Conservation (phyloP, 2,329 filamentous ascomycete species). For the Colletotrichum orbiculare region DNA sequence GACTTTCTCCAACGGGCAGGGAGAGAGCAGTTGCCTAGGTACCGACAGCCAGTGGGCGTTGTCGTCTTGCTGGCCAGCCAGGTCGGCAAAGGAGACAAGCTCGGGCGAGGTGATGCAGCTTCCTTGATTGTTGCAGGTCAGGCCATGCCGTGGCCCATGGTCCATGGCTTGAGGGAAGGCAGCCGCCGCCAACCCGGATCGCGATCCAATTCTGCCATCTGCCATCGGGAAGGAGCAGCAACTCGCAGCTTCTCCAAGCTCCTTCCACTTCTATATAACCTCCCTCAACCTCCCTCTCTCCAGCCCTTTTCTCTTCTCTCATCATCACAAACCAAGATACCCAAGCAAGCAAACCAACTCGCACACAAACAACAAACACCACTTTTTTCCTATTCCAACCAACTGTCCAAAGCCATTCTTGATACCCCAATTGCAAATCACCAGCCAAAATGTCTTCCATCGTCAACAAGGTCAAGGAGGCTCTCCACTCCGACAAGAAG, state of each 20-base stretch:
- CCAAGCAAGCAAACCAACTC: conserved; percentile 31
- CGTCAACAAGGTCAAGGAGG: conserved; percentile 71
- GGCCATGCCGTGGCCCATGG: neutral
- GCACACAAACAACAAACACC: conserved; percentile 21
- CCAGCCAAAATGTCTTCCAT: conserved; percentile 64
- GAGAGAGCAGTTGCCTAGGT: conserved; percentile 29
- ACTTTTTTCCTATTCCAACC: conserved; percentile 6
- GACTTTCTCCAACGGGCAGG: conserved; percentile 3
- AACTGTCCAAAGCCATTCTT: conserved; percentile 19
- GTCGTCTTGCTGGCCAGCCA: neutral
- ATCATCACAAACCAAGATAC: conserved; percentile 37
- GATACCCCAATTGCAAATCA: conserved; percentile 37
- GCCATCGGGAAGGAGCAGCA: neutral
- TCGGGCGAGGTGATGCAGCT: conserved; percentile 13
- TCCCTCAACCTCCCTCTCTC: conserved; percentile 20
- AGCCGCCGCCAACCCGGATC: conserved; percentile 17
- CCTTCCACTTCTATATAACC: conserved; percentile 34
- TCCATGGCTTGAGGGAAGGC: neutral
- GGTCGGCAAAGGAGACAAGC: conserved; percentile 11
- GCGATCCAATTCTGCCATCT: conserved; percentile 17
- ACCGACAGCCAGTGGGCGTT: neutral
- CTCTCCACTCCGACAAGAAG: conserved; percentile 57
- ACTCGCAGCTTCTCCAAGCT: conserved; percentile 14
- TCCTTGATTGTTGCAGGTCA: conserved; percentile 25
- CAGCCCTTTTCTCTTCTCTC: conserved; percentile 8